Base-by-base conservation (phyloP, 192 early-diverging fungal species). In the Mortierella claussenii region DNA sequence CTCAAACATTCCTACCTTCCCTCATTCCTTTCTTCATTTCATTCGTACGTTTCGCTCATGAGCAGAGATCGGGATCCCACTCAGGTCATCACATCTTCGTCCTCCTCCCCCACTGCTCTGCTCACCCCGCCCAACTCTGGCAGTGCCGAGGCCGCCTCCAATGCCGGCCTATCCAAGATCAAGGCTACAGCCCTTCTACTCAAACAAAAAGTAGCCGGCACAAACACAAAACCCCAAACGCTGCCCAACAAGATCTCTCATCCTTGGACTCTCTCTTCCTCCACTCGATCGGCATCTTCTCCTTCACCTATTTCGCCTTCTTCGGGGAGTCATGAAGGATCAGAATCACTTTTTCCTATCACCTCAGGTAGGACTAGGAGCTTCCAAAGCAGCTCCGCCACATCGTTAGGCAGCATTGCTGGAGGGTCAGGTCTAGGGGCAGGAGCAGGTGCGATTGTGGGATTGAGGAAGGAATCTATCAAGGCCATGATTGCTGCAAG, bases 171-270 rank as follows among this genome's bases (percentile, higher is more conserved):
- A 1, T 75, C 70, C 21, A 75, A 75, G 70, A 75, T 75, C 70
- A 65, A 75, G 34, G 56, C 56, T 34, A 75, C 62, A 20, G 70
- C 70, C 18, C 40, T 75, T 3, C 50, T 75, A 18, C 63, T 75
- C 50, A 75, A 75, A n/a, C 62, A 65, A 52, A 75, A 75, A 33
- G 70, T 75, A 21, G 70, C 70, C 17, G 70, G 70, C 10, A 75
- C 63, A 17, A 58, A 36, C 50, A 52, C 5, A 11, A 75, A 75
- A 49, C 49, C 62, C 4, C 70, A 75, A 28, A 65, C 58, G 33
- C 15, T 45, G 5, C 70, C 70, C 62, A 75, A 63, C 43, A 75
- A 75, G 63, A 75, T 75, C 30, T 30, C 63, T n/a, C 55, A 75
- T 28, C 70, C 62, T 6, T 69, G 57, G 33, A 53, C 15, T 21